phyloP scores from a whole-genome alignment of 1,284 basidiomycete species.

The Apiotrichum gracile region DNA sequence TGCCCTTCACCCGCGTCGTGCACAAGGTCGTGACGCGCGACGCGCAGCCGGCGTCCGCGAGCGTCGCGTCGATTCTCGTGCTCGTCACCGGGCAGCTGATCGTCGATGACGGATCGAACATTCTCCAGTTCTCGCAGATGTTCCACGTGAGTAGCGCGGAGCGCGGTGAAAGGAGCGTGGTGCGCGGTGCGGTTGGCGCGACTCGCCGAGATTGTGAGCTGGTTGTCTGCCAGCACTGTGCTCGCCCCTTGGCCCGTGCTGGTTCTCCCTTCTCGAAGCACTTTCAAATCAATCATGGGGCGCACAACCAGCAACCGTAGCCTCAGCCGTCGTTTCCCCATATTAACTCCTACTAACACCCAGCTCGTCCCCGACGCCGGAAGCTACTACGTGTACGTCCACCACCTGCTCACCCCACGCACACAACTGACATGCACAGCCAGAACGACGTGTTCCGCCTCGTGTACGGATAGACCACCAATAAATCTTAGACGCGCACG shows the following conservation, averaged over 20 bases:
- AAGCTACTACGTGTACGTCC: conserved; percentile 67
- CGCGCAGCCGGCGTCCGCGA: conserved; percentile 73
- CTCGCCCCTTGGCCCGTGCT: too few species aligned
- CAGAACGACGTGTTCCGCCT: conserved; percentile 5
- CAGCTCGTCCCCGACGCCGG: conserved; percentile 65
- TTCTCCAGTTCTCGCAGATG: conserved; percentile 81
- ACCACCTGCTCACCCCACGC: not conserved
- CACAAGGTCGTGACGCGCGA: conserved; percentile 83
- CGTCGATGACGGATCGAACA: conserved; percentile 71
- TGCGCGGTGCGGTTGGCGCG: too few species aligned
- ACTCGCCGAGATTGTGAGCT: too few species aligned
- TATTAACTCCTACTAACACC: not conserved
- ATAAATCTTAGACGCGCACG: not conserved
- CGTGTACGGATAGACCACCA: conserved; percentile 24
- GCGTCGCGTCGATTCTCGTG: conserved; percentile 66
- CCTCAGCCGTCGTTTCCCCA: too few species aligned
- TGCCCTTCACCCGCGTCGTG: conserved; percentile 75
- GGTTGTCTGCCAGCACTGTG: too few species aligned
- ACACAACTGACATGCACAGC: not conserved
- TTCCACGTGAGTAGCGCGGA: conserved; percentile 59
- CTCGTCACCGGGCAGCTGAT: conserved; percentile 79
- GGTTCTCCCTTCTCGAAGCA: too few species aligned
- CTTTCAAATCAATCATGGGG: too few species aligned
- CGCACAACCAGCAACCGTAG: too few species aligned
- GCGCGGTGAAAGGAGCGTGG: not conserved